phyloP scores from a whole-genome alignment of 2,329 filamentous ascomycete species.

The Cladobotryum protrusum region DNA sequence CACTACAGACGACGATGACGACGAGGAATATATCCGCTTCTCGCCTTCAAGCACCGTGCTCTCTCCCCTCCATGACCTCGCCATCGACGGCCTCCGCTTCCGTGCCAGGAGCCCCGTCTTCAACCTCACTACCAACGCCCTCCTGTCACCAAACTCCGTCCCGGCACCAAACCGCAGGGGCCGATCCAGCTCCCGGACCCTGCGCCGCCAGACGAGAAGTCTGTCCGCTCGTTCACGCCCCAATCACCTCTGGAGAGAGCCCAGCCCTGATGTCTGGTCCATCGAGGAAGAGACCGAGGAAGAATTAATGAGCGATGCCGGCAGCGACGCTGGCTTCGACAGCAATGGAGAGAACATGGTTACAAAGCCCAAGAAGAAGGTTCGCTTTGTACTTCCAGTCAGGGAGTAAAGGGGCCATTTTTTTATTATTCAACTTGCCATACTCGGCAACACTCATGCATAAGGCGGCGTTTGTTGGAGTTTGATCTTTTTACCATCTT shows the following conservation, averaged over 20 bases:
- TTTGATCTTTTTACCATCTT: background rate
- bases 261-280: conserved; percentile 54
- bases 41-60: conserved; percentile 33
- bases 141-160: conserved; percentile 19
- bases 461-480: conserved; percentile 16
- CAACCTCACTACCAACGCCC: conserved; percentile 23
- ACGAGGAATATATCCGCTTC: conserved; percentile 47
- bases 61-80: conserved; percentile 39
- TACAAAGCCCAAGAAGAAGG: conserved; percentile 50
- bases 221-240: conserved; percentile 32
- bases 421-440: background rate
- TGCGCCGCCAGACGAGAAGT: conserved; percentile 22
- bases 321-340: conserved; percentile 26
- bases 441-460: conserved; percentile 13
- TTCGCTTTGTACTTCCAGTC: conserved; percentile 47
- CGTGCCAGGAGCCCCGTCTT: conserved; percentile 28
- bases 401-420: conserved; percentile 25
- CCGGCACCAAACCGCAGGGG: conserved; percentile 15
- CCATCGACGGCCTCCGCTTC: conserved; percentile 29
- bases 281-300: conserved; percentile 55
- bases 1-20: conserved; percentile 40
- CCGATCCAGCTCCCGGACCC: conserved; percentile 23
- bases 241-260: conserved; percentile 46
- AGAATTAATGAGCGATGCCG: conserved; percentile 34
- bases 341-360: conserved; percentile 26